Evolutionary conservation across 1,284 basidiomycete genomes (phyloP), one percentile per base, ranked within the genome.

Genomic region (Marasmius oreades): DNA sequence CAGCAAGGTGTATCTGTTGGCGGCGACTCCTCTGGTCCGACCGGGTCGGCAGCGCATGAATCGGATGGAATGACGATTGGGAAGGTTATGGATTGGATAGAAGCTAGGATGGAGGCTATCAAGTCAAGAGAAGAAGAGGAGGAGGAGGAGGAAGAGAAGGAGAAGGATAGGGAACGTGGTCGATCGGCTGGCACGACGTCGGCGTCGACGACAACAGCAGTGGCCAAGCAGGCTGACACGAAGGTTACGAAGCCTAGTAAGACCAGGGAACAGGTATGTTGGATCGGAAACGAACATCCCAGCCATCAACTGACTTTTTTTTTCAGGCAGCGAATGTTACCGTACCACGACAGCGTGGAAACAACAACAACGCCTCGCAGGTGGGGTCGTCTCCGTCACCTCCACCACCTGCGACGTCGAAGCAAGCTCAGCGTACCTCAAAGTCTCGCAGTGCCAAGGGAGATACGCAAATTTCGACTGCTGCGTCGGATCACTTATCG

Each of bases 41-140:
- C n/a, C n/a, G 73, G 71, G 54, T 66, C 70, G 37, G 72, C 71
- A n/a, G n/a, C n/a, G n/a, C n/a, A 82, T 91, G 84, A 88, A 91
- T 63, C 91, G 89, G 84, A 81, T 86, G 59, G 85, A 87, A 63
- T n/a, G n/a, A n/a, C n/a, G n/a, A n/a, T n/a, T n/a, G n/a, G n/a
- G n/a, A n/a, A n/a, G n/a, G n/a, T n/a, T n/a, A n/a, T n/a, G n/a
- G n/a, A n/a, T n/a, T n/a, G n/a, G n/a, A n/a, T n/a, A n/a, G n/a
- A n/a, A n/a, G n/a, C 84, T 1, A 70, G 85, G 56, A 70, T 90
- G 44, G 89, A 91, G 33, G 88, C 87, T 0, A 80, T 90, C 55
- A 81, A 77, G 63, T 75, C 81, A 2, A 75, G 83, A 52, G 86
- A 89, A 66, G 88, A 90, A 59, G 87, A 88, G 36, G 88, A 90